Conservation (phyloP, 2,329 filamentous ascomycete genomes). For the Bimuria novae-zelandiae region DNA sequence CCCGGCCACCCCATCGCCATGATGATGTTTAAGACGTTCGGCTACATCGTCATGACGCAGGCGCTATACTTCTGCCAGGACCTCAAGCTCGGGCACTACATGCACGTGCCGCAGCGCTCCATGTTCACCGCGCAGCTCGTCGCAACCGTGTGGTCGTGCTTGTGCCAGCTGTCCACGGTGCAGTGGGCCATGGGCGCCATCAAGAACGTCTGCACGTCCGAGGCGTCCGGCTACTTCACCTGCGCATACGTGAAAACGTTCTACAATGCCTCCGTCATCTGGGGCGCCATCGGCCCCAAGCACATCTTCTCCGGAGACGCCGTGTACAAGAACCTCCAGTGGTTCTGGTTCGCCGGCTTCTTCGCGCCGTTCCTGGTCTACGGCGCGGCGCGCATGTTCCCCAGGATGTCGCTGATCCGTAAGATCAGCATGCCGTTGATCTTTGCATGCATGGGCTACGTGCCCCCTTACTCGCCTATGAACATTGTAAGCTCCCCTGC, state of each 20-base stretch:
- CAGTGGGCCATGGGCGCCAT: slow-evolving; percentile 3
- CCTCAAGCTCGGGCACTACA: slow-evolving; percentile 46
- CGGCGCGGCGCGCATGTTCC: slow-evolving; percentile 47
- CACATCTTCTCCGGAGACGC: slow-evolving; percentile 67
- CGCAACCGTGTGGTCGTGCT: slow-evolving; percentile 47
- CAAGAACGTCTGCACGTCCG: not conserved
- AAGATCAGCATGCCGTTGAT: slow-evolving; percentile 67
- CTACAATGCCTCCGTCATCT: slow-evolving; percentile 69
- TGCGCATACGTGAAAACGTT: slow-evolving; percentile 68
- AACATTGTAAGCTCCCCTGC: slow-evolving; percentile 3
- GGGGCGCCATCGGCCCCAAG: slow-evolving; percentile 67
- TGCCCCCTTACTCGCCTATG: slow-evolving; percentile 1
- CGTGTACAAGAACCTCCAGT: slow-evolving; percentile 64
- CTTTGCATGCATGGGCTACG: slow-evolving; percentile 56
- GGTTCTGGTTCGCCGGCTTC: slow-evolving; percentile 64
- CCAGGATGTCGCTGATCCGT: slow-evolving; percentile 55
- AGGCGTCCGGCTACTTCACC: slow-evolving; percentile 54
- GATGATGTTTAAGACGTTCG: slow-evolving; percentile 54
- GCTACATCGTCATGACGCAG: slow-evolving; percentile 21
- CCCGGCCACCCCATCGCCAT: slow-evolving; percentile 72
- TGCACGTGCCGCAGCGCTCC: slow-evolving; percentile 54
- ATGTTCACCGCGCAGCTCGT: slow-evolving; percentile 58
- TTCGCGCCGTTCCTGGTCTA: slow-evolving; percentile 59
- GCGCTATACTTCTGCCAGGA: slow-evolving; percentile 2
- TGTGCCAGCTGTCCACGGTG: slow-evolving; percentile 16